Evolutionary conservation across 257 asterid genomes (phyloP).

Genomic region (Scutellaria minor): DNA sequence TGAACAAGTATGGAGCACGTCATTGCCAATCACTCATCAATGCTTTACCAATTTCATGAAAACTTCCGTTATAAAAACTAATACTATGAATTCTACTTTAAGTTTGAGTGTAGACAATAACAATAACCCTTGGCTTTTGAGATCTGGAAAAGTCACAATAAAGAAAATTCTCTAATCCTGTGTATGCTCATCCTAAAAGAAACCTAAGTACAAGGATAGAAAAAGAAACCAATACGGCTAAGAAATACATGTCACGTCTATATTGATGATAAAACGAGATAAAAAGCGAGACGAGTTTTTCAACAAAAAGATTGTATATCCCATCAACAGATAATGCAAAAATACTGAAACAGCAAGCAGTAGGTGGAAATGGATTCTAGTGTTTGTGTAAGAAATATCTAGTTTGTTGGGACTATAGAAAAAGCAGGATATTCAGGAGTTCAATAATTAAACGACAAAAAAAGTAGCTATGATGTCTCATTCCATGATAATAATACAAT

Average conservation of each 20-base stretch:
- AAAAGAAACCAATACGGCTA: background rate
- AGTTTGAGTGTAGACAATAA: slow-evolving; percentile 24
- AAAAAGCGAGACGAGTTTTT: slow-evolving; percentile 17
- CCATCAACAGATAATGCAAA: background rate
- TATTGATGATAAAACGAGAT: background rate
- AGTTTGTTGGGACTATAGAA: background rate
- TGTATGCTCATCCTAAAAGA: background rate
- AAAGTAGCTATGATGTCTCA: slow-evolving; percentile 46
- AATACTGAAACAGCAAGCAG: slow-evolving; percentile 12
- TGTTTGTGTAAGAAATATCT: slow-evolving; percentile 3
- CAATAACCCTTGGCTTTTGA: slow-evolving; percentile 25
- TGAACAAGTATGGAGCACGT: slow-evolving; percentile 46
- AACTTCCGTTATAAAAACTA: slow-evolving; percentile 6
- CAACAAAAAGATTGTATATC: background rate
- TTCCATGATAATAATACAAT: slow-evolving; percentile 16
- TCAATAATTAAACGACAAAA: slow-evolving; percentile 44
- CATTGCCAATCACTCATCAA: slow-evolving; percentile 35
- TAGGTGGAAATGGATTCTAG: background rate
- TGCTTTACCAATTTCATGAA: slow-evolving; percentile 29
- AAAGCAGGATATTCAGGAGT: slow-evolving; percentile 5
- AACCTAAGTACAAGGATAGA: background rate
- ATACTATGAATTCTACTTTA: too few species aligned
- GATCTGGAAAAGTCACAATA: slow-evolving; percentile 28
- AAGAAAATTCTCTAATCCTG: slow-evolving; percentile 8
- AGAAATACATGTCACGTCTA: background rate